A percentile compares a stretch with the other conserved stretches of the same genome.
Conservation (phyloP, 164 flowering plant species). For the Chimonanthus salicifolius region DNA sequence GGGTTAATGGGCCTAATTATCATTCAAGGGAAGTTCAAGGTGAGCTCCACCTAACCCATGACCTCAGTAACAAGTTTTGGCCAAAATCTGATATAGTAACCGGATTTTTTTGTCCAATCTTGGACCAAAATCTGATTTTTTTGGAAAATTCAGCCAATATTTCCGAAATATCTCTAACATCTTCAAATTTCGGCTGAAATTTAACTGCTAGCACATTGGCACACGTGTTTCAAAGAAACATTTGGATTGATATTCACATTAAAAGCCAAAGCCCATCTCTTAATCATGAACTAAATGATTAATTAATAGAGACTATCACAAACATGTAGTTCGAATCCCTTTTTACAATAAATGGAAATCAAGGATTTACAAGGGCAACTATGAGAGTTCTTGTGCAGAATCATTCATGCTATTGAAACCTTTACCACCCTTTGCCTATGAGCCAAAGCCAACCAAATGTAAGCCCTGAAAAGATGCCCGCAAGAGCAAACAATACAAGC, state of each 20-base stretch:
- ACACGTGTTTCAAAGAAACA: too few species aligned
- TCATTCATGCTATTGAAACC: background rate
- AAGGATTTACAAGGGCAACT: background rate
- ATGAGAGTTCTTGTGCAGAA: background rate
- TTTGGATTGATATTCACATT: too few species aligned
- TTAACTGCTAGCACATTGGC: too few species aligned
- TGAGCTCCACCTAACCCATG: background rate
- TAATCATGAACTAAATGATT: too few species aligned
- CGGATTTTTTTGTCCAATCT: too few species aligned
- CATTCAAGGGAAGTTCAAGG: background rate
- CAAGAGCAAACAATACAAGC: conserved; percentile 39
- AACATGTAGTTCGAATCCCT: too few species aligned
- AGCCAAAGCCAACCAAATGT: conserved; percentile 60
- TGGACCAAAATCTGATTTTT: too few species aligned
- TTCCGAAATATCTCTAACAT: too few species aligned
- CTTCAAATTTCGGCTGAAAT: too few species aligned
- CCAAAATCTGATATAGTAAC: background rate
- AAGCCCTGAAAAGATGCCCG: conserved; percentile 55
- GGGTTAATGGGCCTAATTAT: background rate
- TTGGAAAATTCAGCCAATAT: too few species aligned
- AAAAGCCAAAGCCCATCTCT: background rate
- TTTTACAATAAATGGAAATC: too few species aligned
- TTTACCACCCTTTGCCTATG: conserved; percentile 30
- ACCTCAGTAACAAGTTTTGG: background rate
- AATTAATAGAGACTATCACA: too few species aligned